A percentile compares a stretch with the other conserved stretches of the same genome.
phyloP scores from a whole-genome alignment of 192 early-diverging fungal species.

The Backusella liffmaniae region DNA sequence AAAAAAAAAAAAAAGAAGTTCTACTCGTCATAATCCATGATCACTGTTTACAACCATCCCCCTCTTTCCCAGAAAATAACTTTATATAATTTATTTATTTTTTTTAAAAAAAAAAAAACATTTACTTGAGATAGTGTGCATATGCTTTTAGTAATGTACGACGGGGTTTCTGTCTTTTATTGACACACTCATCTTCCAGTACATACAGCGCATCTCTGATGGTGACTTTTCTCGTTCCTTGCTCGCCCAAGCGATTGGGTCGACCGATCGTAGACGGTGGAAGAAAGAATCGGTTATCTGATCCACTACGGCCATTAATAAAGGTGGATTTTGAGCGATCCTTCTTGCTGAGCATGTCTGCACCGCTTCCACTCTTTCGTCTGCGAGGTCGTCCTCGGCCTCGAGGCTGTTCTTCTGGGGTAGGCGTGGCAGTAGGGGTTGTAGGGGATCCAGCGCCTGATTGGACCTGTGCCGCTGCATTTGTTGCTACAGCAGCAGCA shows the following conservation, averaged over 20 bases:
- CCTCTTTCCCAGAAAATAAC: no score
- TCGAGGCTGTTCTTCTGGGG: slow-evolving; percentile 13
- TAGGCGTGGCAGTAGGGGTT: not conserved
- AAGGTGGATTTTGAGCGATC: not conserved
- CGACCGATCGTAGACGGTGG: slow-evolving; percentile 41
- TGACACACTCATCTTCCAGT: slow-evolving; percentile 64
- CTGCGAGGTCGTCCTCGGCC: slow-evolving; percentile 25
- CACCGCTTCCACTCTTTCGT: not conserved
- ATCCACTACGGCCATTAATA: not conserved
- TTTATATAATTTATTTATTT: not conserved
- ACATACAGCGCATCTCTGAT: slow-evolving; percentile 72
- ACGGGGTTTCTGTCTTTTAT: slow-evolving; percentile 40
- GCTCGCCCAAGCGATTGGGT: slow-evolving; percentile 22
- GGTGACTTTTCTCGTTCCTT: slow-evolving; percentile 63
- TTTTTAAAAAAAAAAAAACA: no score
- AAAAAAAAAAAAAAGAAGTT: not conserved
- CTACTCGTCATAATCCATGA: no score
- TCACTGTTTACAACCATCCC: no score
- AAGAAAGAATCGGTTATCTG: slow-evolving; percentile 6
- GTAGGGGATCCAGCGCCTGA: not conserved
- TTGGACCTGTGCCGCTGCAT: not conserved
- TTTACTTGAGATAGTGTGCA: slow-evolving; percentile 37
- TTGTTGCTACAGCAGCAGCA: not conserved
- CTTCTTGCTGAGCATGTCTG: slow-evolving; percentile 8
- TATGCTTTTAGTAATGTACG: slow-evolving; percentile 51